A percentile compares a stretch with the other conserved stretches of the same genome.
These are phyloP conservation scores for Darksidea phi DNA, from an alignment of 495 filamentous ascomycete species.

Conservation along the genomic window DNA sequence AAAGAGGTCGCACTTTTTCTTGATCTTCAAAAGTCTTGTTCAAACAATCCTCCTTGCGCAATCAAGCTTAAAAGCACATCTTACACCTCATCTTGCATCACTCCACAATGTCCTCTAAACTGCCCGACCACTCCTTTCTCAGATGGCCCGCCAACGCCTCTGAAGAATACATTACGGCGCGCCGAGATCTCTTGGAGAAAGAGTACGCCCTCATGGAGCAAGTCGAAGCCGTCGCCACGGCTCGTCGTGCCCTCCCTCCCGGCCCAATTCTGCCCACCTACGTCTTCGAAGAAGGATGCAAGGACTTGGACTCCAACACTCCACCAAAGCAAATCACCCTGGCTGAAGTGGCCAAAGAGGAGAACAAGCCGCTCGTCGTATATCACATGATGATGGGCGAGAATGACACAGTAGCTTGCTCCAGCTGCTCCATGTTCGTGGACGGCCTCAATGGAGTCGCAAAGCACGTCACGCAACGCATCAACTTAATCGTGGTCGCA, in stretches of 20 bases:
- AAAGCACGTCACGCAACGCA: slow-evolving; percentile 18
- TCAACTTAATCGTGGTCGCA: slow-evolving; percentile 16
- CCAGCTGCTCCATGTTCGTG: slow-evolving; percentile 14
- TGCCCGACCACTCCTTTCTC: slow-evolving; percentile 8
- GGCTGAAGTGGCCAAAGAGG: slow-evolving; percentile 4
- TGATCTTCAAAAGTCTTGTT: too few relatives aligned
- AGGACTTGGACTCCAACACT: neutral
- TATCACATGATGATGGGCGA: slow-evolving; percentile 25
- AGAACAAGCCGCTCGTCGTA: slow-evolving; percentile 8
- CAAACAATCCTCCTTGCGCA: too few relatives aligned
- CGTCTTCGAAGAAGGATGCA: slow-evolving; percentile 15
- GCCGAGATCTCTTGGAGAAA: slow-evolving; percentile 12
- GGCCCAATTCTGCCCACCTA: slow-evolving; percentile 13
- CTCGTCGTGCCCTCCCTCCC: slow-evolving; percentile 14
- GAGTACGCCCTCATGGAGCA: slow-evolving; percentile 17
- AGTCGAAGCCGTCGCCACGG: slow-evolving; percentile 11
- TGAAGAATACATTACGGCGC: slow-evolving; percentile 10
- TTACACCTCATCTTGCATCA: too few relatives aligned
- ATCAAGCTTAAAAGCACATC: too few relatives aligned
- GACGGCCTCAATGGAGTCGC: slow-evolving; percentile 20
- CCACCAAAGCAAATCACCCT: neutral
- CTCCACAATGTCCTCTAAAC: too few relatives aligned
- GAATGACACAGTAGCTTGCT: slow-evolving; percentile 7
- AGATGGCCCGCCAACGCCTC: slow-evolving; percentile 16
- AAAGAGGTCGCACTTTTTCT: too few relatives aligned